Percentiles rank a stretch among this genome's conserved stretches.
Conservation (phyloP, 129 eudicot species). For the Artemisia argyi region DNA sequence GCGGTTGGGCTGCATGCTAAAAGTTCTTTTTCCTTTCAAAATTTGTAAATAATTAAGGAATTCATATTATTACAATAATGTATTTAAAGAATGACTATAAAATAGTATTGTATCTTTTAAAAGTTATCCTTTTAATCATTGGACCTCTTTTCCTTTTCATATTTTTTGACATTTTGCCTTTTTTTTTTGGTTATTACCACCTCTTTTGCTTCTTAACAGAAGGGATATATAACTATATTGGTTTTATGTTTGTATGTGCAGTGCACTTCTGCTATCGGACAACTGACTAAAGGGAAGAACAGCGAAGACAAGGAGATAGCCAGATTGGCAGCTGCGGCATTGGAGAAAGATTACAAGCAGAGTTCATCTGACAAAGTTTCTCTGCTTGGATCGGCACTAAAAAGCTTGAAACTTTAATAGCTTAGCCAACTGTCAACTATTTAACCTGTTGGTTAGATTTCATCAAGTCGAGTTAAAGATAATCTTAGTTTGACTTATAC, state of each 20-base stretch:
- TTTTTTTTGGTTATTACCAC: no score
- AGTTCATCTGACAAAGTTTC: slow-evolving; percentile 58
- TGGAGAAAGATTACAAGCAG: slow-evolving; percentile 79
- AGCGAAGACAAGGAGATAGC: slow-evolving; percentile 80
- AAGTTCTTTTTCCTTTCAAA: no score
- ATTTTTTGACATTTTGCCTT: no score
- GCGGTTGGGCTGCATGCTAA: no score
- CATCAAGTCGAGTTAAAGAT: slow-evolving; percentile 7
- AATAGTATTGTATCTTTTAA: no score
- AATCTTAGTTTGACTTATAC: slow-evolving; percentile 24
- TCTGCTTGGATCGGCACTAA: slow-evolving; percentile 52
- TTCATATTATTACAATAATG: no score
- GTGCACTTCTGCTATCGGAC: slow-evolving; percentile 79
- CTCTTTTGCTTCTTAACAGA: no score
- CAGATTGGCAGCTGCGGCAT: slow-evolving; percentile 60
- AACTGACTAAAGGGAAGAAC: slow-evolving; percentile 80
- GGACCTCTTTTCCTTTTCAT: no score
- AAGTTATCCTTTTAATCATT: no score
- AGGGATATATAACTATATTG: background rate
- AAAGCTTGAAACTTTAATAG: slow-evolving; percentile 53
- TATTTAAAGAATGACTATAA: no score
- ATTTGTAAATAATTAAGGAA: no score
- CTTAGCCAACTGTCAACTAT: background rate
- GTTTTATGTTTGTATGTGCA: slow-evolving; percentile 27
- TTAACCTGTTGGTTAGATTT: slow-evolving; percentile 11